Percentiles rank a stretch among this genome's conserved stretches.
Evolutionary conservation across 2,329 filamentous ascomycete species (phyloP).

Genomic region (Colletotrichum simmondsii): DNA sequence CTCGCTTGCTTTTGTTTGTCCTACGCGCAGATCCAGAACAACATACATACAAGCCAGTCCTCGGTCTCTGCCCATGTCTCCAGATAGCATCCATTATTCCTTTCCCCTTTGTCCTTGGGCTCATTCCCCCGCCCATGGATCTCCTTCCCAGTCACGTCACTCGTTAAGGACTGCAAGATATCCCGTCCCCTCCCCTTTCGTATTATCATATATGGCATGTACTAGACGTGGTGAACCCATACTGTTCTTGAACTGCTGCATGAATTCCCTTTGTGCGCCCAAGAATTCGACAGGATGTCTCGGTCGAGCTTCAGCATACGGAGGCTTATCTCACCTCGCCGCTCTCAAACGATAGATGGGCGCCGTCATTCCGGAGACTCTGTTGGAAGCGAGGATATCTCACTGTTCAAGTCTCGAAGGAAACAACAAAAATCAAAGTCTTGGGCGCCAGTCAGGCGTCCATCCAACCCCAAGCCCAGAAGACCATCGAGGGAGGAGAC

Average conservation of each 20-base stretch:
- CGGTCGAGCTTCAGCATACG: slow-evolving; percentile 56
- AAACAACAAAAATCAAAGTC: slow-evolving; percentile 20
- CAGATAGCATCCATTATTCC: slow-evolving; percentile 18
- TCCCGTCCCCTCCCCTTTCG: slow-evolving; percentile 11
- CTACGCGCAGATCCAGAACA: slow-evolving; percentile 17
- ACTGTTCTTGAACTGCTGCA: slow-evolving; percentile 35
- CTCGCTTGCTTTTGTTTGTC: slow-evolving; percentile 33
- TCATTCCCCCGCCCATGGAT: slow-evolving; percentile 2
- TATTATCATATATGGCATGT: slow-evolving; percentile 40
- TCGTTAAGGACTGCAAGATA: slow-evolving; percentile 5
- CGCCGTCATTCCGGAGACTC: slow-evolving; percentile 21
- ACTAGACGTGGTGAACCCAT: slow-evolving; percentile 23
- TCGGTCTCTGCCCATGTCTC: slow-evolving; percentile 14
- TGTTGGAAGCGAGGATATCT: slow-evolving; percentile 28
- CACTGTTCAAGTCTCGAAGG: slow-evolving; percentile 31
- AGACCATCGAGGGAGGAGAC: slow-evolving; percentile 38
- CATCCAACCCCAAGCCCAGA: not conserved
- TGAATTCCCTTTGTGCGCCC: slow-evolving; percentile 18
- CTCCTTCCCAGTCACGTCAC: slow-evolving; percentile 7
- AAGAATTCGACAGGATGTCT: slow-evolving; percentile 50
- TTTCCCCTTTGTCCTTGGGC: slow-evolving; percentile 12
- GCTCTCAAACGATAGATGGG: slow-evolving; percentile 33
- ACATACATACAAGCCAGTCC: slow-evolving; percentile 29
- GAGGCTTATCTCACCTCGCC: slow-evolving; percentile 51
- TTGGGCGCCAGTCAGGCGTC: slow-evolving; percentile 13